These are phyloP conservation scores for Citeromyces nyonsensis DNA, from an alignment of 805 yeast genomes.

Conservation along the genomic window DNA sequence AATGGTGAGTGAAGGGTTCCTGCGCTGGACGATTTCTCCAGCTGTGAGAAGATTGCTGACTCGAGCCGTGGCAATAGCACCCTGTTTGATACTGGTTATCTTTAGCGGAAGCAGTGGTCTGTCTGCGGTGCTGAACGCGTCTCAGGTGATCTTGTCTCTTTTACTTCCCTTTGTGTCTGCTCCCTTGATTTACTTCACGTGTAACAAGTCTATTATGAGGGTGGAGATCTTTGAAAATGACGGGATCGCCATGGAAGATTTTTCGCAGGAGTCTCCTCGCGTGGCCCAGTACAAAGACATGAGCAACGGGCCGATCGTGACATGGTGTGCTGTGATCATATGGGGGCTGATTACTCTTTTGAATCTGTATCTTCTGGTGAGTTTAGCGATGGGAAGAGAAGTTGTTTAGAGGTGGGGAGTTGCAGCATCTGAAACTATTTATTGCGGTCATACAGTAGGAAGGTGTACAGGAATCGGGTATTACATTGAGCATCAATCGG, in stretches of 20 bases:
- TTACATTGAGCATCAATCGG: background rate
- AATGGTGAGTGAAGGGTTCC: slow-evolving; percentile 84
- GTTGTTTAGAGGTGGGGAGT: background rate
- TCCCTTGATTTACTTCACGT: slow-evolving; percentile 73
- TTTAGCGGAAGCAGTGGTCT: slow-evolving; percentile 74
- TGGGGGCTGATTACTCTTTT: slow-evolving; percentile 63
- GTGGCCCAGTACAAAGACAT: slow-evolving; percentile 32
- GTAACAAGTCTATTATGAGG: slow-evolving; percentile 28
- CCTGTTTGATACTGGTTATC: slow-evolving; percentile 64
- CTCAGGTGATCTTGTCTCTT: slow-evolving; percentile 72
- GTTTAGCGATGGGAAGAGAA: background rate
- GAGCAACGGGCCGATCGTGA: slow-evolving; percentile 47
- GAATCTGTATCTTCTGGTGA: slow-evolving; percentile 49
- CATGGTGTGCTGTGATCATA: slow-evolving; percentile 36
- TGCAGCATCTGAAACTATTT: background rate
- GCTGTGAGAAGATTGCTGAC: slow-evolving; percentile 70
- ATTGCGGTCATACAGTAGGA: background rate
- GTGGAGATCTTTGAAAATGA: slow-evolving; percentile 9
- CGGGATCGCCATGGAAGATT: slow-evolving; percentile 1
- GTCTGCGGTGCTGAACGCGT: slow-evolving; percentile 54
- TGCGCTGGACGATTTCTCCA: slow-evolving; percentile 69
- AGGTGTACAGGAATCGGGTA: background rate
- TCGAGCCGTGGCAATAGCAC: slow-evolving; percentile 69
- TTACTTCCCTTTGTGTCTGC: slow-evolving; percentile 81
- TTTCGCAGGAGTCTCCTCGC: slow-evolving; percentile 2